These are phyloP conservation scores for Yarrowia sp. DNA, from an alignment of 805 yeast species.

Conservation along the genomic window DNA sequence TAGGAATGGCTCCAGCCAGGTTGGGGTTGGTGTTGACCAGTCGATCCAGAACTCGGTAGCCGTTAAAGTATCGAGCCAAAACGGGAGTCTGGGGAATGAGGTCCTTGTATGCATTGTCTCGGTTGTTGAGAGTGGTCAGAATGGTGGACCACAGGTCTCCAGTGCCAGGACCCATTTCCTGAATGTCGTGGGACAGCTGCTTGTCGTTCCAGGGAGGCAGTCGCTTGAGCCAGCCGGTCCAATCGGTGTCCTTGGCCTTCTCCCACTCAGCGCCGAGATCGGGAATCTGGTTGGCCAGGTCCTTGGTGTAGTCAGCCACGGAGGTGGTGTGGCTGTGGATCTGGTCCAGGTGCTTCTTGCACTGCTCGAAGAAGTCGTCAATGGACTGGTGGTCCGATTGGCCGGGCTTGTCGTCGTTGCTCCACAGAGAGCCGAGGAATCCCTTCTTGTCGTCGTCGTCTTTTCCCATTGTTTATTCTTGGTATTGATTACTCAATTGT, in stretches of 20 bases:
- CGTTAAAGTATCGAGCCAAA: conserved; percentile 36
- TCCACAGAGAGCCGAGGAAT: conserved; percentile 31
- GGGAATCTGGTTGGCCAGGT: conserved; percentile 17
- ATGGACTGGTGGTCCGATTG: conserved; percentile 22
- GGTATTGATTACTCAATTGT: too few species aligned
- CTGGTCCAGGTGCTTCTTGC: conserved; percentile 37
- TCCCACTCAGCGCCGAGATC: conserved; percentile 23
- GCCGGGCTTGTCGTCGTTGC: conserved; percentile 15
- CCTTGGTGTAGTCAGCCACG: conserved; percentile 31
- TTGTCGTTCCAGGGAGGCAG: conserved; percentile 11
- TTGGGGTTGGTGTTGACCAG: conserved; percentile 33
- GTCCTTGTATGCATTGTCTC: conserved; percentile 11
- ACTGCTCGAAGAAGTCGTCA: conserved; percentile 36
- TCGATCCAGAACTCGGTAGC: conserved; percentile 32
- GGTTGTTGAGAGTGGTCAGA: conserved; percentile 17
- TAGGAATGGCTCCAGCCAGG: conserved; percentile 36
- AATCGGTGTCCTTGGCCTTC: conserved; percentile 17
- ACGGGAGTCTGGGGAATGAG: conserved; percentile 34
- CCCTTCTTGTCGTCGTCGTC: conserved; percentile 38
- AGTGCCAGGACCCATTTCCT: not conserved
- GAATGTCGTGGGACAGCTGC: conserved; percentile 1
- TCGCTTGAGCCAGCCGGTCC: conserved; percentile 29
- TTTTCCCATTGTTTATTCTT: conserved; percentile 22
- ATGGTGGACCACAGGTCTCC: conserved; percentile 37
- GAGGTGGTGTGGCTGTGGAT: conserved; percentile 32